Evolutionary conservation across 2,329 filamentous ascomycete species (phyloP).

Genomic region (Fusarium gaditjirri): DNA sequence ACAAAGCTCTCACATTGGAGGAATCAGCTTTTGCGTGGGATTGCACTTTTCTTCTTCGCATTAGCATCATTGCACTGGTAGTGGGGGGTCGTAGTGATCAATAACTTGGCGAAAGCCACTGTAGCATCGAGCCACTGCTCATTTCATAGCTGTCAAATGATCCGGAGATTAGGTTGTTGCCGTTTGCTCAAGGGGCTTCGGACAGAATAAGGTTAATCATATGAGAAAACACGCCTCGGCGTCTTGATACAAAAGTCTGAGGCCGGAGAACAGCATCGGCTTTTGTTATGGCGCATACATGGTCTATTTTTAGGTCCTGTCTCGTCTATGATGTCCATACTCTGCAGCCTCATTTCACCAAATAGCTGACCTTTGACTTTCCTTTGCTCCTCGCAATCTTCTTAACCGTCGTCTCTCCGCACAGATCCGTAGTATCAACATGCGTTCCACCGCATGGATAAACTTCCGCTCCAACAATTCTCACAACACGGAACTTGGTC

Average conservation of each 20-base stretch:
- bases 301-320: not conserved
- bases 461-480: conserved; percentile 73
- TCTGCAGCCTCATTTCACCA: conserved; percentile 10
- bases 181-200: too few relatives aligned
- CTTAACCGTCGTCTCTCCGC: conserved; percentile 70
- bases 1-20: not conserved
- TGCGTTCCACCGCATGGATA: conserved; percentile 84
- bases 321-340: not conserved
- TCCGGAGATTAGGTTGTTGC: not conserved
- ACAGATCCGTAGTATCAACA: conserved; percentile 68
- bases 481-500: conserved; percentile 71
- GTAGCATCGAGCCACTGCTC: not conserved
- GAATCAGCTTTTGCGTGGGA: not conserved
- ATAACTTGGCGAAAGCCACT: not conserved
- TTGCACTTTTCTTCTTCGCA: not conserved
- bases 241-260: fast-evolving
- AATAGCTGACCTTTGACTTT: conserved; percentile 41
- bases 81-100: not conserved
- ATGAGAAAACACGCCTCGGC: not conserved
- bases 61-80: not conserved
- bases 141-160: not conserved
- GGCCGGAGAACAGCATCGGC: fast-evolving
- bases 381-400: conserved; percentile 62
- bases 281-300: too few relatives aligned
- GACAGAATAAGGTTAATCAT: not conserved